Evolutionary conservation across 2,329 filamentous ascomycete species (phyloP).

Genomic region (Phaeoacremonium minimum): DNA sequence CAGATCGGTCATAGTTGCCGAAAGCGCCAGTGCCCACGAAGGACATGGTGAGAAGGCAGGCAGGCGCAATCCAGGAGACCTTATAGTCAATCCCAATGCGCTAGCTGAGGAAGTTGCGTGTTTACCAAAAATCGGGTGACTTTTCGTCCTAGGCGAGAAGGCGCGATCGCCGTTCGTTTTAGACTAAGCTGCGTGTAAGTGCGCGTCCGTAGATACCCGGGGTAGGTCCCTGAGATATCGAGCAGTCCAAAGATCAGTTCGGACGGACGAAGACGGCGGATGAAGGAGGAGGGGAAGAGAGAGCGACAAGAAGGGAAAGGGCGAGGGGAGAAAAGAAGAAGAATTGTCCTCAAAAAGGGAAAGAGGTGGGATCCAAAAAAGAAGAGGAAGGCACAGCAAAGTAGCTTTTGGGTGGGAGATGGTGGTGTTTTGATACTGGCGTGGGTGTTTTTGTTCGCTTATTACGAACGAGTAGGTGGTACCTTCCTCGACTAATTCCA

Average conservation of each 20-base stretch:
- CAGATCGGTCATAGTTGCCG: conserved; percentile 44
- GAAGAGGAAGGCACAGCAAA: too few species aligned
- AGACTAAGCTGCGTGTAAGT: background rate
- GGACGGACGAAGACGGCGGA: too few species aligned
- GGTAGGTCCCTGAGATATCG: too few species aligned
- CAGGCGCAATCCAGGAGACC: too few species aligned
- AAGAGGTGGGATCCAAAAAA: too few species aligned
- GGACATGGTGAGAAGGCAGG: conserved; percentile 27
- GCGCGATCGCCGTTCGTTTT: background rate
- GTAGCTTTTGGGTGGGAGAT: too few species aligned
- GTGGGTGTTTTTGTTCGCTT: too few species aligned
- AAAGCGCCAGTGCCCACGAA: conserved; percentile 34
- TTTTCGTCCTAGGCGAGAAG: background rate
- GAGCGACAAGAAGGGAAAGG: background rate
- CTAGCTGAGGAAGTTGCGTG: background rate
- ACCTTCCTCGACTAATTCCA: too few species aligned
- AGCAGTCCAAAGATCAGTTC: too few species aligned
- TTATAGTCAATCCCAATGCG: background rate
- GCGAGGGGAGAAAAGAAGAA: background rate
- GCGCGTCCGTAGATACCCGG: background rate
- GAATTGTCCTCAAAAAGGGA: too few species aligned
- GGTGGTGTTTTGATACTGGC: too few species aligned
- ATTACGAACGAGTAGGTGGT: too few species aligned
- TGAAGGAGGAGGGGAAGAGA: background rate
- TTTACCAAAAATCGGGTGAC: conserved; percentile 3